Evolutionary conservation across 129 eudicot genomes (phyloP), one percentile per base, ranked within the genome.

Genomic region (Centella asiatica): DNA sequence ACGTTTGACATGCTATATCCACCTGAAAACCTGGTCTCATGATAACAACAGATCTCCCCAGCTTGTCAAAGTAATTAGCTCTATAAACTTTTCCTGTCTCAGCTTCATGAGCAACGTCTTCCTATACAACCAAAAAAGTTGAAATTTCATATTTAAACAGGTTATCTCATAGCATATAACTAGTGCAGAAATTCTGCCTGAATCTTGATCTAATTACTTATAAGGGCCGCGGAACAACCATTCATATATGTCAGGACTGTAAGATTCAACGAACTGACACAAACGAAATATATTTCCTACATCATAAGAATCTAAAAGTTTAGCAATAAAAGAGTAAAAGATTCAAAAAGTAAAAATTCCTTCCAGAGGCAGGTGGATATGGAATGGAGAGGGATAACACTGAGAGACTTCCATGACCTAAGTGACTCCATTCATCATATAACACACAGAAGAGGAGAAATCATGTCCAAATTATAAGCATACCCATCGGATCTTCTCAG

Each of bases 401-500:
- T 32, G 26, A 56, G 4, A 56, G 22, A 15, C 17, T 9, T 32
- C 40, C 25, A 62, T 23, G 2, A 44, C 10, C 1, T 17, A 45
- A 24, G 36, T 2, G 3, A 28, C 25, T 53, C 17, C 15, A 13
- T 12, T 12, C 27, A 15, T 13, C 37, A 2, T 11, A 14, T 33
- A 55, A 29, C 20, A 28, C 25, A 55, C 2, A 44, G 40, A 6
- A 2, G 25, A 31, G n/a, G 10, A 31, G 17, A 14, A 18, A 13
- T 17, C 12, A 28, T 23, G 5, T 29, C 3, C 46, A 28, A 29
- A 29, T 26, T 18, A 63, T 11, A 20, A 23, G 26, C 68, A 28
- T 68, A 75, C 80, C 80, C 80, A 75, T 33, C 59, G 75, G 28
- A 75, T 75, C 66, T 69, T 63, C 51, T 75, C 75, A 1, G 80